Conservation (phyloP, 805 yeast species). For the Wickerhamiella lipophila region DNA sequence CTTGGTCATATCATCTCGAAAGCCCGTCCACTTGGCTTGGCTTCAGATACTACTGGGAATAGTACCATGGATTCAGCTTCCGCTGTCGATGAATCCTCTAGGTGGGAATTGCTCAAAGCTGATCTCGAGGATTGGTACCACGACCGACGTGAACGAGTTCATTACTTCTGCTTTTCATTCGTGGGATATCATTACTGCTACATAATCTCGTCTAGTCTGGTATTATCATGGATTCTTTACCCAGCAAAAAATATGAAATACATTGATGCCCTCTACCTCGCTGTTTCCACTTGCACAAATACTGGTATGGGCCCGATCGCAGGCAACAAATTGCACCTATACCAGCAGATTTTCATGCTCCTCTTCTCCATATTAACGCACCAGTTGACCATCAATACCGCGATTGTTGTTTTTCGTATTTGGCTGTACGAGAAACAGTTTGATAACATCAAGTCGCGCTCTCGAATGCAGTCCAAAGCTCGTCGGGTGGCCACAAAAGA, state of each 20-base stretch:
- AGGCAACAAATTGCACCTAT: conserved; percentile 47
- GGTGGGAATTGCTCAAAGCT: background rate
- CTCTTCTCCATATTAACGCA: conserved; percentile 55
- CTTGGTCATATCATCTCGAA: background rate
- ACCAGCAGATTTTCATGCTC: conserved; percentile 70
- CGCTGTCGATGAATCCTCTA: background rate
- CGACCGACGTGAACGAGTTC: background rate
- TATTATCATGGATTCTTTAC: conserved; percentile 64
- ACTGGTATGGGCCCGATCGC: conserved; percentile 83
- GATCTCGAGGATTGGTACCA: background rate
- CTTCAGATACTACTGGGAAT: background rate
- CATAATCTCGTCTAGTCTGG: conserved; percentile 43
- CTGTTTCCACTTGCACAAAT: conserved; percentile 71
- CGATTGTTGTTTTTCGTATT: conserved; percentile 60
- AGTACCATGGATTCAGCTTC: background rate
- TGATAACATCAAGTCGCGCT: conserved; percentile 62
- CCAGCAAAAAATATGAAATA: conserved; percentile 56
- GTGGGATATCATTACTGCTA: conserved; percentile 38
- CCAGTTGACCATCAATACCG: conserved; percentile 79
- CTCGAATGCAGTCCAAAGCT: conserved; percentile 70
- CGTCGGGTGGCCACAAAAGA: conserved; percentile 55
- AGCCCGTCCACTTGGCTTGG: no score
- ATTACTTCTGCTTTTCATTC: conserved; percentile 14
- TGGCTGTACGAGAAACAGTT: conserved; percentile 84
- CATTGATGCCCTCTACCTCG: conserved; percentile 67